phyloP scores from a whole-genome alignment of 495 filamentous ascomycete genomes.

The Trichoderma asperelloides region DNA sequence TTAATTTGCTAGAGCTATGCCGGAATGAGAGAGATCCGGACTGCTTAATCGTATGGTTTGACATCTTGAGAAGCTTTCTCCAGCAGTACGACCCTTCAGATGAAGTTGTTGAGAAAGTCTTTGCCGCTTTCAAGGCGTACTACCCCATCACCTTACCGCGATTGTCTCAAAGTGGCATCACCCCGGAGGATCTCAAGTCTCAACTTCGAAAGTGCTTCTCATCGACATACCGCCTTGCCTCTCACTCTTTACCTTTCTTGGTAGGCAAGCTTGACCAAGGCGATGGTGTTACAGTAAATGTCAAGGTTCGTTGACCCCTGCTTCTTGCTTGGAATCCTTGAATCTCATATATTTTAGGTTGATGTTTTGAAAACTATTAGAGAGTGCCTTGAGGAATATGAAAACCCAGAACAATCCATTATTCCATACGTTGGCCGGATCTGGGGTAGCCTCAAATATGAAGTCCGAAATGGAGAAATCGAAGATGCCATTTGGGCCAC shows the following conservation, averaged over 20 bases:
- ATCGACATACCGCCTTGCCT: constrained; percentile 30
- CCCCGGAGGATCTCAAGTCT: constrained; percentile 39
- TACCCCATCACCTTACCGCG: constrained; percentile 43
- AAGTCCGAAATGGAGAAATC: constrained; percentile 47
- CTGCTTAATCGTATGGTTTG: constrained; percentile 42
- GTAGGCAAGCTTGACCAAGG: constrained; percentile 42
- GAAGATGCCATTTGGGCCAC: constrained; percentile 41
- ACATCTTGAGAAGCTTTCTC: constrained; percentile 29
- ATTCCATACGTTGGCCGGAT: constrained; percentile 34
- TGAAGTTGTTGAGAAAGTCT: constrained; percentile 34
- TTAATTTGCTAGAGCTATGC: constrained; percentile 33
- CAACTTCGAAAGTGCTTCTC: constrained; percentile 39
- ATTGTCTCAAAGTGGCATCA: constrained; percentile 30
- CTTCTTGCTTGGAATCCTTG: not conserved
- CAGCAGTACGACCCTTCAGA: constrained; percentile 29
- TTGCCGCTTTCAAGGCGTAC: constrained; percentile 40
- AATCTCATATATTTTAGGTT: constrained; percentile 21
- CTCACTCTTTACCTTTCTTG: constrained; percentile 34
- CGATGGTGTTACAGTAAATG: constrained; percentile 39
- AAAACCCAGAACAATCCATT: constrained; percentile 28
- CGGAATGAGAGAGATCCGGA: constrained; percentile 39
- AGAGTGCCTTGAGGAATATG: constrained; percentile 35
- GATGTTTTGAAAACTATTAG: constrained; percentile 42
- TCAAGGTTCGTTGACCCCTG: constrained; percentile 24
- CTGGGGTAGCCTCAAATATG: constrained; percentile 48